These are phyloP conservation scores for Suillus tomentosus DNA, from an alignment of 768 basidiomycete species.

Conservation along the genomic window DNA sequence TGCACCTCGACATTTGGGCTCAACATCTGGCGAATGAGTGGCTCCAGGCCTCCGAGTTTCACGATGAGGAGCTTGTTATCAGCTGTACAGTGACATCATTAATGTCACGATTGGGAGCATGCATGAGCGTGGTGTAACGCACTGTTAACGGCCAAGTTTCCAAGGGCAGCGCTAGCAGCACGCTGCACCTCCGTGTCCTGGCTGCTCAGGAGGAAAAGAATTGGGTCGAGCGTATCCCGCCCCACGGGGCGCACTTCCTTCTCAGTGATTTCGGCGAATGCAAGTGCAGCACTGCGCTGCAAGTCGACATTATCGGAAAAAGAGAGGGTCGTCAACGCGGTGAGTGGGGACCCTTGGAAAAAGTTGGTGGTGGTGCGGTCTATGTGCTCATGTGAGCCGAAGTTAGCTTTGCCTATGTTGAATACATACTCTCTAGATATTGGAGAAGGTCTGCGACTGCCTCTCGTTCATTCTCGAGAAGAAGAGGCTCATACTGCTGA, in stretches of 20 bases:
- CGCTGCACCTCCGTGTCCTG: constrained; percentile 99
- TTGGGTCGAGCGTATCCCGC: constrained; percentile 96
- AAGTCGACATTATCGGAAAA: constrained; percentile 99
- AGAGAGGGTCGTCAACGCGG: constrained; percentile 93
- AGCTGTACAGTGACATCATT: constrained; percentile 48
- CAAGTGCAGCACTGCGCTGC: constrained; percentile 95
- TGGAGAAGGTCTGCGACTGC: constrained; percentile 97
- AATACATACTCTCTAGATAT: constrained; percentile 88
- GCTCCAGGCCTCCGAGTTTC: constrained; percentile 95
- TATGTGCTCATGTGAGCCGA: constrained; percentile 33
- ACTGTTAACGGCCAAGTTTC: constrained; percentile 98
- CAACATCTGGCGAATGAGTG: constrained; percentile 98
- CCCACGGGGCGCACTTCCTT: constrained; percentile 98
- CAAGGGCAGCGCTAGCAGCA: constrained; percentile 95
- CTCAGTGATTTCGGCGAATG: constrained; percentile 99
- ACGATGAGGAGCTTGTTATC: constrained; percentile 99
- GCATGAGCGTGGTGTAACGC: constrained; percentile 38
- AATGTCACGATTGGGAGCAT: constrained; percentile 7
- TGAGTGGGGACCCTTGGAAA: constrained; percentile 90
- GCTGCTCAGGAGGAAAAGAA: constrained; percentile 93
- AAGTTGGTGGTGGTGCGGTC: constrained; percentile 99
- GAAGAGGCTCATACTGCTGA: constrained; percentile 83
- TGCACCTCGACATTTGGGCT: constrained; percentile 99
- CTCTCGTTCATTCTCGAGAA: constrained; percentile 93
- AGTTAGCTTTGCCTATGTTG: constrained; percentile 8